Percentiles rank a stretch among this genome's conserved stretches.
phyloP scores from a whole-genome alignment of 2,329 filamentous ascomycete genomes.

The Zarea fungicola region DNA sequence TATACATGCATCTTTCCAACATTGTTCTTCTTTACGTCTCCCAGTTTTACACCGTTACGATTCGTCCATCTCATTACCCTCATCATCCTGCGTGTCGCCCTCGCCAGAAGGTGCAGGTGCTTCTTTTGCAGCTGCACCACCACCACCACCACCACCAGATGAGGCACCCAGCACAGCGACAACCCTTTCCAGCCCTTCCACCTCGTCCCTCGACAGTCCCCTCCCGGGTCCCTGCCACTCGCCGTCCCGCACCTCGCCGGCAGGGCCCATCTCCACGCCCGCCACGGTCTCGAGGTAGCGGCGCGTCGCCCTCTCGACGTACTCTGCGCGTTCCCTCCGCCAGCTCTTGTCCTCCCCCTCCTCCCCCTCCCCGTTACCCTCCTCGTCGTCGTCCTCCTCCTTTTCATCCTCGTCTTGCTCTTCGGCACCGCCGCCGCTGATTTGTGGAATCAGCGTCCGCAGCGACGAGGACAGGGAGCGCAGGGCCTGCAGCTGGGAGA shows the following conservation, averaged over 20 bases:
- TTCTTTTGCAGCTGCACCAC: not conserved
- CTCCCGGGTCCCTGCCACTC: slow-evolving; percentile 56
- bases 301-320: slow-evolving; percentile 75
- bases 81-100: not conserved
- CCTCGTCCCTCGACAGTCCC: slow-evolving; percentile 45
- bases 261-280: slow-evolving; percentile 58
- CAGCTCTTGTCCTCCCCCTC: slow-evolving; percentile 46
- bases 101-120: not conserved
- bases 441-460: slow-evolving; percentile 59
- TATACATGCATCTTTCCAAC: not conserved
- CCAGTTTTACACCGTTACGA: not conserved
- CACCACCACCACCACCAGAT: slow-evolving; percentile 17
- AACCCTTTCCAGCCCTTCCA: slow-evolving; percentile 51
- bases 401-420: slow-evolving; percentile 23
- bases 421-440: slow-evolving; percentile 37
- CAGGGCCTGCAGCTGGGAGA: slow-evolving; percentile 78
- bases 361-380: slow-evolving; percentile 24
- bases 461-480: slow-evolving; percentile 59
- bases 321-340: slow-evolving; percentile 68
- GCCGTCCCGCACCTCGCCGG: slow-evolving; percentile 59
- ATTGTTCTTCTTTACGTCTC: no score
- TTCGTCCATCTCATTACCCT: slow-evolving; percentile 14
- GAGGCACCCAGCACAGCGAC: slow-evolving; percentile 40
- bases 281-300: slow-evolving; percentile 68
- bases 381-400: slow-evolving; percentile 27